These are phyloP conservation scores for Pseudogymnoascus sp. DNA, from an alignment of 2,329 filamentous ascomycete genomes.

Conservation along the genomic window DNA sequence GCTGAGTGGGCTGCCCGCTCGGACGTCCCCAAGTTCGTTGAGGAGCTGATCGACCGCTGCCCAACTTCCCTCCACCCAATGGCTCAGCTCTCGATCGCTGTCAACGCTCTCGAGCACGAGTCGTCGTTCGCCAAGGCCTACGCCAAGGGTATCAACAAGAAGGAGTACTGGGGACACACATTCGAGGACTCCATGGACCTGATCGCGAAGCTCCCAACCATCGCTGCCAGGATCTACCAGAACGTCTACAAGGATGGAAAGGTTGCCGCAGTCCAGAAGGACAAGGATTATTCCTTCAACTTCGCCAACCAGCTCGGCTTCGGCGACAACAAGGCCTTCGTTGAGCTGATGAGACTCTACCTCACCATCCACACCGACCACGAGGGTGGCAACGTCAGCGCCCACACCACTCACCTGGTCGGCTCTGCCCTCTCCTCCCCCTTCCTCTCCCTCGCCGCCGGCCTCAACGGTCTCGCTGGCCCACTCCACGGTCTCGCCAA, in stretches of 20 bases:
- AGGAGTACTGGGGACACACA: slow-evolving; percentile 98
- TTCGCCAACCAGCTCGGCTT: slow-evolving; percentile 99
- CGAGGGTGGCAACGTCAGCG: slow-evolving; percentile 97
- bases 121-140: slow-evolving; percentile 98
- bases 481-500: slow-evolving; percentile 98
- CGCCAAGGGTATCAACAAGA: slow-evolving; percentile 98
- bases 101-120: slow-evolving; percentile 96
- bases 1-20: slow-evolving; percentile 98
- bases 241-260: slow-evolving; percentile 99
- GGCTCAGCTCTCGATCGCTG: slow-evolving; percentile 97
- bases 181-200: slow-evolving; percentile 99
- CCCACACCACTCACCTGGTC: slow-evolving; percentile 97
- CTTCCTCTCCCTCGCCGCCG: slow-evolving; percentile 91
- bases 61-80: slow-evolving; percentile 98
- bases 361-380: slow-evolving; percentile 99
- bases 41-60: slow-evolving; percentile 99
- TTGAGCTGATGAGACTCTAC: slow-evolving; percentile 98
- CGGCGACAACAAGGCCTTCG: slow-evolving; percentile 87
- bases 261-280: slow-evolving; percentile 90
- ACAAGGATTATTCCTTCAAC: slow-evolving; percentile 99
- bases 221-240: slow-evolving; percentile 98
- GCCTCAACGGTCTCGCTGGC: slow-evolving; percentile 95
- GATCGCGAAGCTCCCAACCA: slow-evolving; percentile 98
- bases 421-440: slow-evolving; percentile 94
- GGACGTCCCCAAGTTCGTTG: slow-evolving; percentile 93